Percentiles rank a stretch among this genome's conserved stretches.
These are phyloP conservation scores for Begonia fuchsioides DNA, from an alignment of 306 rosid species.

Conservation along the genomic window DNA sequence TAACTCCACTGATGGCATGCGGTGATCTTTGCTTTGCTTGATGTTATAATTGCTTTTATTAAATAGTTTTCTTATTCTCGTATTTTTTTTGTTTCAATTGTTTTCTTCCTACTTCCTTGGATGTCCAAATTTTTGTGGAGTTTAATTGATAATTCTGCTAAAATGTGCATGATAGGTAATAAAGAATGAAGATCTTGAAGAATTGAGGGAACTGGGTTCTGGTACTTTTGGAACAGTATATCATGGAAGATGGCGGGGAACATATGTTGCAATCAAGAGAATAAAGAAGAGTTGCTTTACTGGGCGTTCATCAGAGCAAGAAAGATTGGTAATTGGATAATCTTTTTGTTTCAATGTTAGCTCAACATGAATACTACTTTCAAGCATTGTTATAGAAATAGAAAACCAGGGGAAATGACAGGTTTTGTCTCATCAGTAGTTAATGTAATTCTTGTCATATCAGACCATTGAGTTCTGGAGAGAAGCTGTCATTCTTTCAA, in stretches of 20 bases:
- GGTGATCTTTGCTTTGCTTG: too few relatives aligned
- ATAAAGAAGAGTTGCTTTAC: conserved; percentile 88
- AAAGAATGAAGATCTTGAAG: conserved; percentile 85
- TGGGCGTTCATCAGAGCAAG: conserved; percentile 81
- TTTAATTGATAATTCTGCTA: too few relatives aligned
- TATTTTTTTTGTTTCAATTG: too few relatives aligned
- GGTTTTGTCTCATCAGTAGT: not conserved
- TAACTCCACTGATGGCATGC: too few relatives aligned
- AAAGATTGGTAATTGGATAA: conserved; percentile 52
- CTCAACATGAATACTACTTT: conserved; percentile 3
- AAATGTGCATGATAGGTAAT: conserved; percentile 35
- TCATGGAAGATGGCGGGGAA: conserved; percentile 95
- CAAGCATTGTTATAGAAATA: conserved; percentile 4
- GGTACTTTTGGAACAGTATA: conserved; percentile 93
- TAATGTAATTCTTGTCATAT: not conserved
- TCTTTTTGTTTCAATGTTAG: conserved; percentile 1
- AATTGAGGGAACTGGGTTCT: conserved; percentile 74
- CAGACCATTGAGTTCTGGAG: conserved; percentile 86
- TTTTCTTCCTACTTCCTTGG: too few relatives aligned
- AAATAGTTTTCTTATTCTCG: too few relatives aligned
- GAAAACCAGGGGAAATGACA: too few relatives aligned
- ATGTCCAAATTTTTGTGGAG: not conserved
- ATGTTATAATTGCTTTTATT: too few relatives aligned
- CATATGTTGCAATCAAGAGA: conserved; percentile 92
- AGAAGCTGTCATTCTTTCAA: conserved; percentile 85